A percentile compares a stretch with the other conserved stretches of the same genome.
These are phyloP conservation scores for Penicillium coprophilum DNA, from an alignment of 495 filamentous ascomycete species.

Conservation along the genomic window DNA sequence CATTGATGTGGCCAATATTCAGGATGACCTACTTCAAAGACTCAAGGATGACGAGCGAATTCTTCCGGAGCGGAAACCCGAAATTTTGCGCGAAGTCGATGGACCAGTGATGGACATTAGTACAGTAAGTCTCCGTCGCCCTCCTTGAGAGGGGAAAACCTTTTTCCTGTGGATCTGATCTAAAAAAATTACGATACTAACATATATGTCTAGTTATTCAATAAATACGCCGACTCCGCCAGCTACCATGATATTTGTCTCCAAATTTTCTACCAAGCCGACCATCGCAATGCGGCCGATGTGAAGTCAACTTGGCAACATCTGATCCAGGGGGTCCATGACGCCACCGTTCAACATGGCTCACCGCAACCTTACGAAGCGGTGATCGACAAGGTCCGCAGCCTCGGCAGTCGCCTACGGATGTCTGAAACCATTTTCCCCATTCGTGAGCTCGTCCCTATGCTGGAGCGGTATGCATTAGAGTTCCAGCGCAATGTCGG, in stretches of 20 bases:
- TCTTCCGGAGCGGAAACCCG: slow-evolving; percentile 52
- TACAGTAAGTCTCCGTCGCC: slow-evolving; percentile 56
- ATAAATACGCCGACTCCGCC: slow-evolving; percentile 82
- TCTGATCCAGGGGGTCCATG: slow-evolving; percentile 69
- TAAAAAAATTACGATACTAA: slow-evolving; percentile 3
- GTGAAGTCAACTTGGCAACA: slow-evolving; percentile 82
- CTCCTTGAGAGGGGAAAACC: no score
- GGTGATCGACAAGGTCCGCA: slow-evolving; percentile 69
- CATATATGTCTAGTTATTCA: slow-evolving; percentile 68
- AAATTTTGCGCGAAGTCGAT: slow-evolving; percentile 66
- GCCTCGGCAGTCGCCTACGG: slow-evolving; percentile 73
- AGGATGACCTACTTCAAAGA: slow-evolving; percentile 84
- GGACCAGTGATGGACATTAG: slow-evolving; percentile 70
- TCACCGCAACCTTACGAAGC: slow-evolving; percentile 73
- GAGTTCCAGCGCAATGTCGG: slow-evolving; percentile 66
- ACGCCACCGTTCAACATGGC: slow-evolving; percentile 53
- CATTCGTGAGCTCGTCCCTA: slow-evolving; percentile 59
- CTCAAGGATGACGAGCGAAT: slow-evolving; percentile 72
- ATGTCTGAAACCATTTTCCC: slow-evolving; percentile 80
- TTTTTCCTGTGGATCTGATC: not conserved
- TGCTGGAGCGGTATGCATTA: slow-evolving; percentile 75
- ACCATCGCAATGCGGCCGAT: slow-evolving; percentile 80
- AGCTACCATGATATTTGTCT: slow-evolving; percentile 91
- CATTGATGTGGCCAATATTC: slow-evolving; percentile 90
- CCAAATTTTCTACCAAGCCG: slow-evolving; percentile 81